These are phyloP conservation scores for Dendrocalamus sinicus DNA, from an alignment of 176 grass and related monocot species.

Conservation along the genomic window DNA sequence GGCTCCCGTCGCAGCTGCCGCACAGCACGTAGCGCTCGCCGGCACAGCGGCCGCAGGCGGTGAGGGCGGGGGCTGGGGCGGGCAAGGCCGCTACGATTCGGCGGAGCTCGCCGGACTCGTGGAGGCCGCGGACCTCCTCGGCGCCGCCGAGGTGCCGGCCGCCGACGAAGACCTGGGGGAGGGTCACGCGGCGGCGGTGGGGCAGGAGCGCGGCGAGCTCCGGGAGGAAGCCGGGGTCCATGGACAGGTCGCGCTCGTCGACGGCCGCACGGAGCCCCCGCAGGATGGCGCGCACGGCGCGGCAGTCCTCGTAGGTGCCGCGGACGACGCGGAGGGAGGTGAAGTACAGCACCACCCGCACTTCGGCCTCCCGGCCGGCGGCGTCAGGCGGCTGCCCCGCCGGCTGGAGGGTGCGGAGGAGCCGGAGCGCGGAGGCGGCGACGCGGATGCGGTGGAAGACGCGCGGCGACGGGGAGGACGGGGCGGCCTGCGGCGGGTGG, in stretches of 20 bases:
- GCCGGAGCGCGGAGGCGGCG: conserved; percentile 61
- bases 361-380: not conserved
- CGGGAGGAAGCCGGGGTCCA: conserved; percentile 52
- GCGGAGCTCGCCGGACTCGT: conserved; percentile 71
- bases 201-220: conserved; percentile 63
- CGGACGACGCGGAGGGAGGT: conserved; percentile 79
- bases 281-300: conserved; percentile 67
- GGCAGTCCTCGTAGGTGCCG: conserved; percentile 73
- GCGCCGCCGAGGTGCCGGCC: conserved; percentile 69
- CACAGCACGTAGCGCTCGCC: conserved; percentile 70
- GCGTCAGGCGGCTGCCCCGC: not conserved
- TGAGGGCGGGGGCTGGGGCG: not conserved
- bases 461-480: conserved; percentile 44
- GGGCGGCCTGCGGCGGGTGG: not conserved
- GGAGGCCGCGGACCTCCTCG: conserved; percentile 76
- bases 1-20: conserved; percentile 67
- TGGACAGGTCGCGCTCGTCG: conserved; percentile 79
- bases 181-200: conserved; percentile 32
- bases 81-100: conserved; percentile 39
- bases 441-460: conserved; percentile 72
- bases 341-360: conserved; percentile 72
- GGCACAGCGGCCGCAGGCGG: conserved; percentile 56
- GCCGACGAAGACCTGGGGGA: conserved; percentile 78
- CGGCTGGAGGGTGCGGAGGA: conserved; percentile 61
- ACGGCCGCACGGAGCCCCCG: conserved; percentile 59